Base-by-base conservation (phyloP, 495 filamentous ascomycete genomes). In the Cetradonia linearis region DNA sequence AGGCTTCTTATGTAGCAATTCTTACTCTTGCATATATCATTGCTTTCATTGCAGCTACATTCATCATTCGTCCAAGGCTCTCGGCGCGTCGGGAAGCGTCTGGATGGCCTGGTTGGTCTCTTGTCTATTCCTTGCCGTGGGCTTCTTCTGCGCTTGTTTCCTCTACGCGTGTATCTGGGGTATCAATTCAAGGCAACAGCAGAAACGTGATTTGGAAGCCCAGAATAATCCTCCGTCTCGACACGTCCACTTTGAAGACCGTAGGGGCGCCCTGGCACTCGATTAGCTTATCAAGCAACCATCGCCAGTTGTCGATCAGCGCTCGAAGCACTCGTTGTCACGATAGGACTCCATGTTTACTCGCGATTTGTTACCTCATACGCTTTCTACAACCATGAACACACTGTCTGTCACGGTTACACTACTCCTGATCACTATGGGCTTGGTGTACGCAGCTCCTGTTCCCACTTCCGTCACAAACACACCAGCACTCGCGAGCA, bases 1-100 rank as follows among this genome's bases (percentile, higher is more conserved):
- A 50, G 3, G 16, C 57, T 59, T 50, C 34, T 25, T 13, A 58
- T 49, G n/a, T 38, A 59, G 57, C 47, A 59, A 3, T 20, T 37
- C 33, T 50, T 46, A 30, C 27, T 28, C 31, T 18, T 2, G 25
- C 25, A 59, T 59, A 52, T 9, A 2, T 5, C 16, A 28, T 59
- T n/a, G 36, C 34, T 42, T 40, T n/a, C 34, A 25, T 42, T 52
- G 34, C 34, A 28, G 31, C 18, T 6, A 37, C 30, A 52, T 4
- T 9, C 14, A 30, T 25, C 16, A 52, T 50, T 14, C 30, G 49
- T 30, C 40, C 6, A 16, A 40, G 16, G 38, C 57, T 23, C n/a
- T 18, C 11, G 36, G 20, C 37, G 13, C 46, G 47, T 18, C 9
- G 1, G 6, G 4, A 11, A 0, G 20, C 52, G n/a, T 13, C 14